Evolutionary conservation across 2,329 filamentous ascomycete species (phyloP).

Genomic region (Sarocladium brachiariae): DNA sequence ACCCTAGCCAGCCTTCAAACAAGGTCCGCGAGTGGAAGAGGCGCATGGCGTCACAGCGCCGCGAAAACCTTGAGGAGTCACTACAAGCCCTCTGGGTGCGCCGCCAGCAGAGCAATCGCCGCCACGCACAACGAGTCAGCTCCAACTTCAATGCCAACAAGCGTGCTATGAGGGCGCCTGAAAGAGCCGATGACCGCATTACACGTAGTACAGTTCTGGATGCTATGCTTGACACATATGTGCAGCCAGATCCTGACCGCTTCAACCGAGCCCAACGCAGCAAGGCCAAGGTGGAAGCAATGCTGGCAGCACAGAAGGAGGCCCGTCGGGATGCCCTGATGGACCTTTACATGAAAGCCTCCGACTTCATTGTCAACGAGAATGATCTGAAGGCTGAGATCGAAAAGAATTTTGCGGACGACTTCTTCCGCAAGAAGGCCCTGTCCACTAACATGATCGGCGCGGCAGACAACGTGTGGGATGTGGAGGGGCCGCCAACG

Average conservation of each 20-base stretch:
- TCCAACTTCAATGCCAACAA: slow-evolving; percentile 41
- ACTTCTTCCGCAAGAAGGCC: slow-evolving; percentile 37
- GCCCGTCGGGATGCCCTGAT: slow-evolving; percentile 64
- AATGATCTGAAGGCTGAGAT: slow-evolving; percentile 67
- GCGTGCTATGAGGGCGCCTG: slow-evolving; percentile 51
- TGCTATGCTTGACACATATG: slow-evolving; percentile 38
- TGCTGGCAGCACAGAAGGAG: slow-evolving; percentile 29
- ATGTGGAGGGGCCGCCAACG: slow-evolving; percentile 37
- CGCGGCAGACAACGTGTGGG: slow-evolving; percentile 45
- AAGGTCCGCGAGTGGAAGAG: slow-evolving; percentile 53
- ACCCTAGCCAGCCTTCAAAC: not conserved
- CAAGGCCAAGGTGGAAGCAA: slow-evolving; percentile 28
- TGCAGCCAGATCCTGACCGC: slow-evolving; percentile 56
- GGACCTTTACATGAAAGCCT: slow-evolving; percentile 82
- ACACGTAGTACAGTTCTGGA: slow-evolving; percentile 61
- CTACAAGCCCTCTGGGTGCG: slow-evolving; percentile 63
- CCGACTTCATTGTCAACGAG: slow-evolving; percentile 79
- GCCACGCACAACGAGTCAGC: slow-evolving; percentile 31
- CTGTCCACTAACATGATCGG: slow-evolving; percentile 23
- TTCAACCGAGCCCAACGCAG: slow-evolving; percentile 45
- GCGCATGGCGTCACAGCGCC: slow-evolving; percentile 63
- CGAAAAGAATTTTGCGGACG: slow-evolving; percentile 66
- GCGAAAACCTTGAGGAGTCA: slow-evolving; percentile 65
- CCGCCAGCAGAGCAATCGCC: slow-evolving; percentile 40
- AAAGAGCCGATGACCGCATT: slow-evolving; percentile 68